A percentile compares a stretch with the other conserved stretches of the same genome.
Evolutionary conservation across 768 basidiomycete genomes (phyloP).

Genomic region (Leucocoprinus leucothites): DNA sequence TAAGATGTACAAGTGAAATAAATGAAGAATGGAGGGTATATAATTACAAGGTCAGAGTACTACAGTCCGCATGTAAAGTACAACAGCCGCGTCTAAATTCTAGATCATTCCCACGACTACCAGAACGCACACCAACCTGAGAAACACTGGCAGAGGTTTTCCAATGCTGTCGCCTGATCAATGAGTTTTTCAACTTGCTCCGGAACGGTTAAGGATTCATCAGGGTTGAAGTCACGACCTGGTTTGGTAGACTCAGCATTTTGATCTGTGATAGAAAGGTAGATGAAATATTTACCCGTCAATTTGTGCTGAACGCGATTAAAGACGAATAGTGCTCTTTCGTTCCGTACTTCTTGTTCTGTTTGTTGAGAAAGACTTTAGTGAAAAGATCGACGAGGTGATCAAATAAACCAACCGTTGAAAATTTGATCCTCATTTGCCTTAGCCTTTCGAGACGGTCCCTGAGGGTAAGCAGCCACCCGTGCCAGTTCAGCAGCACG

Average conservation of each 20-base stretch:
- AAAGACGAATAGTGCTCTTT: conserved; percentile 86
- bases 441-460: conserved; percentile 75
- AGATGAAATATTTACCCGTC: conserved; percentile 54
- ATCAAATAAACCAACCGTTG: conserved; percentile 53
- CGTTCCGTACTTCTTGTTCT: conserved; percentile 86
- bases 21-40: conserved; percentile 8
- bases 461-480: conserved; percentile 73
- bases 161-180: conserved; percentile 86
- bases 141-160: conserved; percentile 96
- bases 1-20: not conserved
- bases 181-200: conserved; percentile 93
- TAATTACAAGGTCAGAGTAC: conserved; percentile 9
- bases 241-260: conserved; percentile 1
- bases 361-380: conserved; percentile 1
- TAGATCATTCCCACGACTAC: conserved; percentile 31
- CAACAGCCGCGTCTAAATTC: not conserved
- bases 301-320: conserved; percentile 95
- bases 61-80: not conserved
- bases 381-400: not conserved
- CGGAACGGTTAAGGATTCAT: conserved; percentile 65
- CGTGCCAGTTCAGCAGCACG: conserved; percentile 62
- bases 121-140: conserved; percentile 93
- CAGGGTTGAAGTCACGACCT: conserved; percentile 95
- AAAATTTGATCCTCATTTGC: conserved; percentile 95
- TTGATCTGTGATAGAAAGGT: not conserved